Evolutionary conservation across 129 eudicot genomes (phyloP).

Genomic region (Lonicera japonica): DNA sequence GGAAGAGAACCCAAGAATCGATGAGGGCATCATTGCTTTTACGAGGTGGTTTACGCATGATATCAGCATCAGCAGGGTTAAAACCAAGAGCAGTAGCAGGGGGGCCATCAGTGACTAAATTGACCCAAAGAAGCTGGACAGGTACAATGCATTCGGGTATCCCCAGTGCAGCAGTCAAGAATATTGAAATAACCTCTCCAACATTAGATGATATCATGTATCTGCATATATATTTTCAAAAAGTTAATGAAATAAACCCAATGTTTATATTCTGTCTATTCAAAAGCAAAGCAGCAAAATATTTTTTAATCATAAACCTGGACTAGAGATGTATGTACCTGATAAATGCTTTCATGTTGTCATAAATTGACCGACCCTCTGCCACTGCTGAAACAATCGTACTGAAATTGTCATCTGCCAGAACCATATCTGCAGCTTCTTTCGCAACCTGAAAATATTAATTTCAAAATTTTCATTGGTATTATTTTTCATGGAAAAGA

Average conservation of each 20-base stretch:
- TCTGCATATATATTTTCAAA: conserved; percentile 32
- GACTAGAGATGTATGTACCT: conserved; percentile 27
- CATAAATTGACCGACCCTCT: conserved; percentile 81
- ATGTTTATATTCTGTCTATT: neutral
- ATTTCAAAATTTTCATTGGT: neutral
- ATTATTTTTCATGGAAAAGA: too few relatives aligned
- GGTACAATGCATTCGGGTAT: conserved; percentile 88
- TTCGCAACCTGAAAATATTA: conserved; percentile 62
- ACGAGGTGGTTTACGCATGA: conserved; percentile 89
- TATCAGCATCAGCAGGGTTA: conserved; percentile 78
- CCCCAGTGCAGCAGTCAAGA: conserved; percentile 83
- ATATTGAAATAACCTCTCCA: conserved; percentile 82
- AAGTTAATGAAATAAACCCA: too few relatives aligned
- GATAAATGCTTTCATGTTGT: conserved; percentile 88
- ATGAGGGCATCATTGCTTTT: conserved; percentile 64
- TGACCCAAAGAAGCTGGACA: conserved; percentile 87
- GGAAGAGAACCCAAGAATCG: conserved; percentile 76
- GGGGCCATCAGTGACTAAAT: conserved; percentile 86
- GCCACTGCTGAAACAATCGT: conserved; percentile 82
- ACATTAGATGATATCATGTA: conserved; percentile 92
- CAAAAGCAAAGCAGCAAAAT: neutral
- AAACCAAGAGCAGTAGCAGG: conserved; percentile 96
- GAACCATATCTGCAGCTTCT: conserved; percentile 94
- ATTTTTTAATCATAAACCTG: neutral
- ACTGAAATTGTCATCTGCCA: conserved; percentile 87